Conservation (phyloP, 371 early-diverging fungal genomes). For the Mortierella polycephala region DNA sequence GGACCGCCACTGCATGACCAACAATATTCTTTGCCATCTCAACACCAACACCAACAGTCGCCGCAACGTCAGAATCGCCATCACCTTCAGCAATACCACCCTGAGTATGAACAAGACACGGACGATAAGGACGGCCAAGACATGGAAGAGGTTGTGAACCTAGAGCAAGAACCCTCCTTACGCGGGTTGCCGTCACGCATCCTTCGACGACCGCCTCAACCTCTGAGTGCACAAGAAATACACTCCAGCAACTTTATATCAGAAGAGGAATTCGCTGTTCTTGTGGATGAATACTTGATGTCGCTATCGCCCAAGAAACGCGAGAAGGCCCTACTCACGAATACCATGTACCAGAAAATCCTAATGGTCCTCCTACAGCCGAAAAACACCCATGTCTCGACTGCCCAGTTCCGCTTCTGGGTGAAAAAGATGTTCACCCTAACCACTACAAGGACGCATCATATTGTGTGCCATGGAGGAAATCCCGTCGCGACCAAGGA, state of each 20-base stretch:
- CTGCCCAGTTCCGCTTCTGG: conserved; percentile 75
- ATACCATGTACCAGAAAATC: conserved; percentile 63
- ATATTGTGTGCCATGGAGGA: conserved; percentile 63
- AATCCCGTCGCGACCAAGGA: conserved; percentile 72
- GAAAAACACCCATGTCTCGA: conserved; percentile 69
- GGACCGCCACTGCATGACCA: conserved; percentile 5
- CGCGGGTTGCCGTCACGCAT: background rate
- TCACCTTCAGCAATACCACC: conserved; percentile 4
- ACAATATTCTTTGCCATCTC: background rate
- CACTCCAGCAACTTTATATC: conserved; percentile 39
- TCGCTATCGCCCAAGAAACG: conserved; percentile 70
- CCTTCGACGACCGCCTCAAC: conserved; percentile 11
- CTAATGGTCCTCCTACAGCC: conserved; percentile 69
- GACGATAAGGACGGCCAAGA: conserved; percentile 16
- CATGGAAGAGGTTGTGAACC: background rate
- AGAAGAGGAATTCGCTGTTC: conserved; percentile 33
- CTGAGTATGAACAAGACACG: conserved; percentile 2
- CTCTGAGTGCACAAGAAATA: conserved; percentile 29
- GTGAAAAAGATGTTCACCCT: conserved; percentile 75
- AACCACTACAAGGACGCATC: conserved; percentile 42
- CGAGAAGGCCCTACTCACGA: conserved; percentile 69
- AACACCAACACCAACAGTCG: background rate
- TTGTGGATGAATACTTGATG: conserved; percentile 60
- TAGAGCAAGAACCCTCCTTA: background rate
- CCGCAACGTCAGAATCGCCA: conserved; percentile 12